Evolutionary conservation across 352 stramenopile genomes (phyloP), one percentile per base, ranked within the genome.

Genomic region (Globisporangium barbulae): DNA sequence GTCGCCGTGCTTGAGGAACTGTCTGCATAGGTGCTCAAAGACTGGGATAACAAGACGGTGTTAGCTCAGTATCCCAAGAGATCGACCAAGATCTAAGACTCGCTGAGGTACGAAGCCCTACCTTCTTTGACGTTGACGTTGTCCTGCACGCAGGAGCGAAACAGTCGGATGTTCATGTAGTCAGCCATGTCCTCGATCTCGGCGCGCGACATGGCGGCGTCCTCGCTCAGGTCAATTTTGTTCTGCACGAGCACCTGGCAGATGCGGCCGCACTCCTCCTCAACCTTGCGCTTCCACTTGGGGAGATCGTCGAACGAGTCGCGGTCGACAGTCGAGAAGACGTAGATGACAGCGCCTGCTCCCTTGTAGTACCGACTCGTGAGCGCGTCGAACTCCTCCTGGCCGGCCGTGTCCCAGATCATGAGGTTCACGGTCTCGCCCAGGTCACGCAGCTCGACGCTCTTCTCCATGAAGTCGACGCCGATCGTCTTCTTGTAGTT

Each of bases 401-500:
- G 82, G 22, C 84, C 84, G 10, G 84, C 84, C 22, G 81, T 91
- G 65, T 93, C 83, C 84, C 85, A 94, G 63, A 94, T 88, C 85
- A 90, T 85, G 53, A 90, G 74, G 57, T 87, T 85, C 44, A 94
- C 71, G 8, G 73, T 85, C 64, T 87, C 77, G 37, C 75, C 74
- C 19, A 85, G 37, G 63, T 88, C 76, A n/a, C 75, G 72, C 53
- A 92, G 56, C 68, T 85, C 70, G 58, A 94, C 69, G 31, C 77
- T 83, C 64, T 90, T 89, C 73, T 91, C 87, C 75, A 93, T 88
- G 47, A 93, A 94, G 67, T 94, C 85, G 33, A 89, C 85, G 25
- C 83, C 85, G 42, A 94, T 90, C 21, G 85, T 96, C 53, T 91
- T 93, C 65, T 91, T 91, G 78, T 94, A 94, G 41, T 85, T 87